A percentile compares a stretch with the other conserved stretches of the same genome.
Conservation (phyloP, 2,329 filamentous ascomycete genomes). For the Hypoxylon sp. region DNA sequence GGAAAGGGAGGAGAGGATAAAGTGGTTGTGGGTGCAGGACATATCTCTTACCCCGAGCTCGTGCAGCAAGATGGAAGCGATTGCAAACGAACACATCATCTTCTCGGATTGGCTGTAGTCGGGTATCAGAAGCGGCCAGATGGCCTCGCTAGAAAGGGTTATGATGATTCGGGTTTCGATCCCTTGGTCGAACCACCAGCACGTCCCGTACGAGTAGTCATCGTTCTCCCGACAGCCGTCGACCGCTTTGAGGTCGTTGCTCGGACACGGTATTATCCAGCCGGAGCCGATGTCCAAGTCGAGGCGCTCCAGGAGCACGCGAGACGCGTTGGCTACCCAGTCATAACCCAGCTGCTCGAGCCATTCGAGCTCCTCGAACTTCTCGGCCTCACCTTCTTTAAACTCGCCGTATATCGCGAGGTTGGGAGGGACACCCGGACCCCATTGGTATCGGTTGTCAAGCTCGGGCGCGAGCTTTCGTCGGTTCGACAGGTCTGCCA, state of each 20-base stretch:
- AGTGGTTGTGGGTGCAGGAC: not conserved
- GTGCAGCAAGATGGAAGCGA: slow-evolving; percentile 40
- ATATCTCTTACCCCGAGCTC: slow-evolving; percentile 41
- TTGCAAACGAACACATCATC: slow-evolving; percentile 29
- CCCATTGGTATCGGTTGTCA: slow-evolving; percentile 9
- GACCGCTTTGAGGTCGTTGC: not conserved
- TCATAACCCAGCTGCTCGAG: slow-evolving; percentile 24
- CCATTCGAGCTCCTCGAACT: slow-evolving; percentile 4
- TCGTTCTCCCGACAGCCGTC: not conserved
- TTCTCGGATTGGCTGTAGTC: slow-evolving; percentile 41
- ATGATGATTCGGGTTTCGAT: not conserved
- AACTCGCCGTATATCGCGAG: not conserved
- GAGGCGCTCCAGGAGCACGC: slow-evolving; percentile 9
- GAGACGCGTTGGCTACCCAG: slow-evolving; percentile 20
- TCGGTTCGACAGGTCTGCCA: slow-evolving; percentile 40
- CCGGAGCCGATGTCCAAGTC: slow-evolving; percentile 27
- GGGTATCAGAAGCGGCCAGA: slow-evolving; percentile 42
- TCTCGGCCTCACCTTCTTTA: not conserved
- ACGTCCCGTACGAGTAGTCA: slow-evolving; percentile 26
- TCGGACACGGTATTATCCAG: not conserved
- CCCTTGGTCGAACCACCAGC: fast-evolving
- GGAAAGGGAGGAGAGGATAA: no score
- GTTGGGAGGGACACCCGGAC: no score
- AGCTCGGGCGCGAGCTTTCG: not conserved
- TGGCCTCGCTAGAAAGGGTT: slow-evolving; percentile 33